Conservation (phyloP, 2,329 filamentous ascomycete genomes). For the Septoria linicola region DNA sequence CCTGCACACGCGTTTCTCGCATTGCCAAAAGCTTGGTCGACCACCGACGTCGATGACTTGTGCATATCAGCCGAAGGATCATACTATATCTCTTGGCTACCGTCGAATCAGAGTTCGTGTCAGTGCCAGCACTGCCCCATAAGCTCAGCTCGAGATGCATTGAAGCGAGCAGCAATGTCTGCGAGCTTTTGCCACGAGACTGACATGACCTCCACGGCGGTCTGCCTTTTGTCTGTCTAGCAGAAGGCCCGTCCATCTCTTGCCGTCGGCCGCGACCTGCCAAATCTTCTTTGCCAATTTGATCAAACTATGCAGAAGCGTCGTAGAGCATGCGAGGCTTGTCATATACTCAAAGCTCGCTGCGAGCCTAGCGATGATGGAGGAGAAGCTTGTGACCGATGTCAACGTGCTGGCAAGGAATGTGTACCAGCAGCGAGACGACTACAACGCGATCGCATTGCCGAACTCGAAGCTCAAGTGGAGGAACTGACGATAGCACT, state of each 20-base stretch:
- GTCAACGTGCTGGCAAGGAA: slow-evolving; percentile 13
- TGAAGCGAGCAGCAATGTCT: no score
- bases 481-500: slow-evolving; percentile 14
- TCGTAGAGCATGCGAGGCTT: slow-evolving; percentile 18
- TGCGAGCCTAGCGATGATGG: slow-evolving; percentile 12
- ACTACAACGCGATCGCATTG: slow-evolving; percentile 17
- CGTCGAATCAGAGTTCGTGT: no score
- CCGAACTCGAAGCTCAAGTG: slow-evolving; percentile 18
- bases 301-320: slow-evolving; percentile 6
- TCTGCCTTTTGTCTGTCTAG: not conserved
- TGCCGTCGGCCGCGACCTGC: no score
- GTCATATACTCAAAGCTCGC: slow-evolving; percentile 17
- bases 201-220: not conserved
- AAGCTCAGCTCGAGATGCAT: not conserved
- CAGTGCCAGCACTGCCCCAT: no score
- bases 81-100: no score
- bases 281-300: no score
- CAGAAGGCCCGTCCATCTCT: no score
- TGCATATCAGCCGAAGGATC: not conserved
- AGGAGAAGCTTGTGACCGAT: slow-evolving; percentile 12
- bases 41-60: no score
- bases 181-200: not conserved
- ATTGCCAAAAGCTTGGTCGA: not conserved
- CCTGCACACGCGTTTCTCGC: not conserved
- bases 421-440: slow-evolving; percentile 16